A percentile compares a stretch with the other conserved stretches of the same genome.
phyloP scores from a whole-genome alignment of 2,329 filamentous ascomycete species.

The Thermoascus crustaceus region DNA sequence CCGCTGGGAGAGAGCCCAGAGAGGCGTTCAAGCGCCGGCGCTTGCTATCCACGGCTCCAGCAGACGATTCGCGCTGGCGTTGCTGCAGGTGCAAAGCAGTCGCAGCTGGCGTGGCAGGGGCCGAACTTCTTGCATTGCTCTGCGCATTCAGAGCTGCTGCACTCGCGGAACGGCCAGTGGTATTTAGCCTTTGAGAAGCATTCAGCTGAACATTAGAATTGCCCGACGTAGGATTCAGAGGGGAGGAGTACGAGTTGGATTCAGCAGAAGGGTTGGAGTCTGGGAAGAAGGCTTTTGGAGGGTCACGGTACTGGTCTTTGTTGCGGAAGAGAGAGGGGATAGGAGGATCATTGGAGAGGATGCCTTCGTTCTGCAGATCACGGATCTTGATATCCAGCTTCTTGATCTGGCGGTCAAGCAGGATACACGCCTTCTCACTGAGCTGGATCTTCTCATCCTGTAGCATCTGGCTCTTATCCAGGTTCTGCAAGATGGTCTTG shows the following conservation, averaged over 20 bases:
- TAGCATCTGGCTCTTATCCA: constrained; percentile 48
- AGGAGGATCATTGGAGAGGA: constrained; percentile 50
- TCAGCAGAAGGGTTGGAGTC: constrained; percentile 38
- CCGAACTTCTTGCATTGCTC: constrained; percentile 33
- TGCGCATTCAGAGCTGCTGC: constrained; percentile 35
- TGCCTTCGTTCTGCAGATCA: constrained; percentile 50
- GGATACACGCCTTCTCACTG: constrained; percentile 50
- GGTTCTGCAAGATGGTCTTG: constrained; percentile 49
- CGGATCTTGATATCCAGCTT: constrained; percentile 54
- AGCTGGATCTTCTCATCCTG: constrained; percentile 56
- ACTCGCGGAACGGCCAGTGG: constrained; percentile 17
- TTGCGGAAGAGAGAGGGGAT: constrained; percentile 52
- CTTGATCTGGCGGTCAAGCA: constrained; percentile 57
- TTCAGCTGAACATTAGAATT: constrained; percentile 47
- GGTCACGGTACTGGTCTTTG: constrained; percentile 34
- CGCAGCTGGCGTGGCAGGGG: constrained; percentile 37
- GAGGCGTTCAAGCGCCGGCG: constrained; percentile 49
- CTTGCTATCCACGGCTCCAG: constrained; percentile 48
- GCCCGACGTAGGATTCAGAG: constrained; percentile 48
- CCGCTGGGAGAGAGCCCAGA: constrained; percentile 46
- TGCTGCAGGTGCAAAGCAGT: constrained; percentile 35
- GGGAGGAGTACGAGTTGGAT: constrained; percentile 34
- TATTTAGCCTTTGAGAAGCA: constrained; percentile 43
- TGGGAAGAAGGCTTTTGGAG: constrained; percentile 43
- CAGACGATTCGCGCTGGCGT: constrained; percentile 48